A percentile compares a stretch with the other conserved stretches of the same genome.
Evolutionary conservation across 192 early-diverging fungal genomes (phyloP).

Genomic region (Pilobolus umbonatus): DNA sequence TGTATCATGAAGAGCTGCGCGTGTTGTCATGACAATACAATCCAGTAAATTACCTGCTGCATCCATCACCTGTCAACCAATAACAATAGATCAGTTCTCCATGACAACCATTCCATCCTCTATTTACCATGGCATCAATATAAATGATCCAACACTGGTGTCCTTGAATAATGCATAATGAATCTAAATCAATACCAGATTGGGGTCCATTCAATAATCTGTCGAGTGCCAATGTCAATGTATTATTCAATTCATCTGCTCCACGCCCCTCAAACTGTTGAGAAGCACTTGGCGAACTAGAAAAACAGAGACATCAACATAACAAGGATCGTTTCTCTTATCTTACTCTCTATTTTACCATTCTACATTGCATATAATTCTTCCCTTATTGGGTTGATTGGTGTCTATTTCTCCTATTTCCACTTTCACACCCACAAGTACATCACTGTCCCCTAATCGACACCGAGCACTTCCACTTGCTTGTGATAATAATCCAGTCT

Average conservation of each 20-base stretch:
- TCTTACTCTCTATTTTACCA: slow-evolving; percentile 52
- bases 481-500: slow-evolving; percentile 85
- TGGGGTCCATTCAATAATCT: slow-evolving; percentile 76
- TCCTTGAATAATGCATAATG: slow-evolving; percentile 88
- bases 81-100: too few relatives aligned
- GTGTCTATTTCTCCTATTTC: slow-evolving; percentile 72
- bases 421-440: slow-evolving; percentile 93
- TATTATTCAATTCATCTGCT: slow-evolving; percentile 80
- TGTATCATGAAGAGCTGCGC: slow-evolving; percentile 88
- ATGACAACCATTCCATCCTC: too few relatives aligned
- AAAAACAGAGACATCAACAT: slow-evolving; percentile 2
- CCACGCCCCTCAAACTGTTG: slow-evolving; percentile 75
- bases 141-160: slow-evolving; percentile 88
- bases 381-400: slow-evolving; percentile 57
- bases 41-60: slow-evolving; percentile 86
- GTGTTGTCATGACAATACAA: slow-evolving; percentile 75
- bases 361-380: slow-evolving; percentile 86
- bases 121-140: slow-evolving; percentile 80
- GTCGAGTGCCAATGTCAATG: slow-evolving; percentile 78
- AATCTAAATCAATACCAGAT: slow-evolving; percentile 78
- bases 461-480: slow-evolving; percentile 86
- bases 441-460: slow-evolving; percentile 75
- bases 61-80: slow-evolving; percentile 64
- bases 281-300: slow-evolving; percentile 74
- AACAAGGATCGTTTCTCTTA: neutral